phyloP scores from a whole-genome alignment of 1,284 basidiomycete genomes.

The Apiotrichum veenhuisii region DNA sequence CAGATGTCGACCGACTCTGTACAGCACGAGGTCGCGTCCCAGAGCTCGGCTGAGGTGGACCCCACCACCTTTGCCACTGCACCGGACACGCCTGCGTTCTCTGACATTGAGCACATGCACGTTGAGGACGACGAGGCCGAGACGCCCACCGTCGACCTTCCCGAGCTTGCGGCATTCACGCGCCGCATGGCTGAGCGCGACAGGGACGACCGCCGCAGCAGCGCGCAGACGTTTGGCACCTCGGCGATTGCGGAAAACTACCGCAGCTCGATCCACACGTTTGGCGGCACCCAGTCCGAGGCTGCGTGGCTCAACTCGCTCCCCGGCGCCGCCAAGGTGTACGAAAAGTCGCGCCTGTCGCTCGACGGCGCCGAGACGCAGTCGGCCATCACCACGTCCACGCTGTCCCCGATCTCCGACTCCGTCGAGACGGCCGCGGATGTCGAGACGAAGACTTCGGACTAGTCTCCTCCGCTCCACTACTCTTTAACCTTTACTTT shows the following conservation, averaged over 20 bases:
- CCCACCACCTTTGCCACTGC: constrained; percentile 3
- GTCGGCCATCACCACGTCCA: neutral
- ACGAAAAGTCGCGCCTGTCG: constrained; percentile 1
- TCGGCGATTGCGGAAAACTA: neutral
- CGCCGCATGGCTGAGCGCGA: neutral
- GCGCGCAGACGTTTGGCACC: neutral
- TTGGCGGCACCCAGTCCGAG: constrained; percentile 3
- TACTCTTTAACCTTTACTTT: neutral
- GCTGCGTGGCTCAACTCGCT: constrained; percentile 3
- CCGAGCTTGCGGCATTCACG: constrained; percentile 1
- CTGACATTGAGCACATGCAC: neutral
- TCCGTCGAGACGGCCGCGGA: neutral
- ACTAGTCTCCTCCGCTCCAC: neutral
- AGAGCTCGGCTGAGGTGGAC: neutral
- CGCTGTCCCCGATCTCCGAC: neutral
- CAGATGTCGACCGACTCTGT: no score
- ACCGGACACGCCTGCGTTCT: neutral
- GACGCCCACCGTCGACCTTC: neutral
- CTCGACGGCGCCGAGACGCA: neutral
- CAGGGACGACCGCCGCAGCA: neutral
- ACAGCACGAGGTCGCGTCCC: neutral
- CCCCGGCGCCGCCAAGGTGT: neutral
- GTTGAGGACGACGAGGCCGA: neutral
- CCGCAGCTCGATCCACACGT: constrained; percentile 4
- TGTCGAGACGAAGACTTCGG: neutral